Evolutionary conservation across 192 early-diverging fungal genomes (phyloP).

Genomic region (Entomortierella lignicola): DNA sequence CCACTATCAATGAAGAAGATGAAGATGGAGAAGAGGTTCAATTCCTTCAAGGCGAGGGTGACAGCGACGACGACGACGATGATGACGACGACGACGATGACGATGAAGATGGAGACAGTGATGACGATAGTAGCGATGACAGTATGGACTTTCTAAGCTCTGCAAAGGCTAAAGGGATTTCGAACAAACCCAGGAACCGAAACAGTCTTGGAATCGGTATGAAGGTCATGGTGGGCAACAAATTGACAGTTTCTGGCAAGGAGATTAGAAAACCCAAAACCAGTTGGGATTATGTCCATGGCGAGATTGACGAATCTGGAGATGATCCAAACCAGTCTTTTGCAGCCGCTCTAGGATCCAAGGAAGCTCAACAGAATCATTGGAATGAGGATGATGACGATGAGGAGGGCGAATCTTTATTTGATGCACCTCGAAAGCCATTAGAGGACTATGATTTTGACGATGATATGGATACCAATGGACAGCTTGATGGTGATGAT

Average conservation of each 20-base stretch:
- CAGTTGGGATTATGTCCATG: constrained; percentile 50
- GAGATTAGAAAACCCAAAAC: constrained; percentile 51
- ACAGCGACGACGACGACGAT: constrained; percentile 24
- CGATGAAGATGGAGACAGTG: constrained; percentile 14
- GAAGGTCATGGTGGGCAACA: constrained; percentile 54
- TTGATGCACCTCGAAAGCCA: constrained; percentile 29
- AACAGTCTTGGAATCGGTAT: constrained; percentile 52
- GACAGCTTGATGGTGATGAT: neutral
- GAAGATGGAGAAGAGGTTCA: constrained; percentile 31
- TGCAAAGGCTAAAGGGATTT: constrained; percentile 24
- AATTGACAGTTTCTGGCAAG: constrained; percentile 44
- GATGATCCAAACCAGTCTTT: constrained; percentile 15
- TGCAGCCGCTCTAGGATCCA: constrained; percentile 25
- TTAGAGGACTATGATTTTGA: constrained; percentile 13
- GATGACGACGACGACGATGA: constrained; percentile 36
- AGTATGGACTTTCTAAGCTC: constrained; percentile 29
- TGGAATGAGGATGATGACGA: constrained; percentile 11
- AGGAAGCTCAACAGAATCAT: constrained; percentile 6
- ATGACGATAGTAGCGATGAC: constrained; percentile 22
- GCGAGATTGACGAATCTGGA: constrained; percentile 35
- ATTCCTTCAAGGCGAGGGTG: constrained; percentile 21
- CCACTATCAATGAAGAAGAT: constrained; percentile 34
- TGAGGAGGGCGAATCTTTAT: constrained; percentile 22
- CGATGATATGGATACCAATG: neutral
- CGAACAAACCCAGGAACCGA: constrained; percentile 37